These are phyloP conservation scores for Marasmius sp. DNA, from an alignment of 1,284 basidiomycete genomes.

Conservation along the genomic window DNA sequence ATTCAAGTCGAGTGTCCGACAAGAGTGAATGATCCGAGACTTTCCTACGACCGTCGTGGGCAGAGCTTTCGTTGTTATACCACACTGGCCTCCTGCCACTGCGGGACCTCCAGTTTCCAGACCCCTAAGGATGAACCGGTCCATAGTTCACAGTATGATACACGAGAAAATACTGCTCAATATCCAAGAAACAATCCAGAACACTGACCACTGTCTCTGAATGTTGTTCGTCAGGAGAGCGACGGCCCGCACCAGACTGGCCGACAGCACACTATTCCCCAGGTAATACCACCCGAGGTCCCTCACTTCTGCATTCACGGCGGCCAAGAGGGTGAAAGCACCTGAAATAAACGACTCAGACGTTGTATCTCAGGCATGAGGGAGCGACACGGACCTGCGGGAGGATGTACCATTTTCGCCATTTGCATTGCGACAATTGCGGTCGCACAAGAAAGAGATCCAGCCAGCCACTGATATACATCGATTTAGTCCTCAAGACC, in stretches of 20 bases:
- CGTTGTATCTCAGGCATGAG: not conserved
- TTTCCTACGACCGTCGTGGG: slow-evolving; percentile 11
- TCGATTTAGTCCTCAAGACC: slow-evolving; percentile 45
- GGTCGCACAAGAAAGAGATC: too few relatives aligned
- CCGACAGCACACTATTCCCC: slow-evolving; percentile 59
- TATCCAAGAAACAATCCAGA: slow-evolving; percentile 9
- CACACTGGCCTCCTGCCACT: too few relatives aligned
- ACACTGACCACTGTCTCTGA: slow-evolving; percentile 56
- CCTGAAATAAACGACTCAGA: slow-evolving; percentile 20
- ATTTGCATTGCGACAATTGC: too few relatives aligned
- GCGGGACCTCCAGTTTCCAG: slow-evolving; percentile 34
- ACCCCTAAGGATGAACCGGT: too few relatives aligned
- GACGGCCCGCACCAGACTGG: slow-evolving; percentile 49
- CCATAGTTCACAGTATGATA: too few relatives aligned
- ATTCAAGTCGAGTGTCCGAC: too few relatives aligned
- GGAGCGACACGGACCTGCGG: too few relatives aligned
- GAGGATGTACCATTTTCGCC: too few relatives aligned
- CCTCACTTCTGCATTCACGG: slow-evolving; percentile 43
- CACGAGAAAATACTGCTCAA: too few relatives aligned
- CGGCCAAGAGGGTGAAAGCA: slow-evolving; percentile 45
- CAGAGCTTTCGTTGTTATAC: too few relatives aligned
- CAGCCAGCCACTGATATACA: slow-evolving; percentile 39
- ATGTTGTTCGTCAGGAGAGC: slow-evolving; percentile 60
- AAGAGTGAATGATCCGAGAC: too few relatives aligned
- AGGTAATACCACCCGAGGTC: slow-evolving; percentile 60